These are phyloP conservation scores for Wolfiporia cocos DNA, from an alignment of 1,284 basidiomycete genomes.

Conservation along the genomic window DNA sequence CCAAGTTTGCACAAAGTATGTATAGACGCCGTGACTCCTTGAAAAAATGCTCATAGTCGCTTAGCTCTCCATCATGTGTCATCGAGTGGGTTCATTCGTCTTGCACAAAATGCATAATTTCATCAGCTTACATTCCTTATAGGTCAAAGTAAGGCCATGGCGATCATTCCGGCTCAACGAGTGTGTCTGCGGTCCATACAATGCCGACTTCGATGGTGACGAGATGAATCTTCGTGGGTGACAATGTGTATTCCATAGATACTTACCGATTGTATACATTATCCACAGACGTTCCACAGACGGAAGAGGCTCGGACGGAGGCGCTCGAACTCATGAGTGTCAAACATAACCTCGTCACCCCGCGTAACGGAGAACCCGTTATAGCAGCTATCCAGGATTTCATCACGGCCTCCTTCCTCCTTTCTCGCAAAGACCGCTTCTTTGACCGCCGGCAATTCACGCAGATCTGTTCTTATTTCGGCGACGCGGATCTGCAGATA, in stretches of 20 bases:
- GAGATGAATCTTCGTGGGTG: conserved; percentile 95
- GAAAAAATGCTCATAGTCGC: conserved; percentile 15
- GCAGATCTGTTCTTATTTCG: conserved; percentile 94
- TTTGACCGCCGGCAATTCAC: conserved; percentile 94
- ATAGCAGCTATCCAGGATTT: conserved; percentile 99
- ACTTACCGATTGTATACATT: not conserved
- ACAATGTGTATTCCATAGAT: not conserved
- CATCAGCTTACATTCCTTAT: conserved; percentile 3
- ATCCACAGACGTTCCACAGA: conserved; percentile 88
- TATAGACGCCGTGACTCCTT: not conserved
- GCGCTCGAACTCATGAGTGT: conserved; percentile 98
- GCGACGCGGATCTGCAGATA: conserved; percentile 88
- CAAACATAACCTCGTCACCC: conserved; percentile 96
- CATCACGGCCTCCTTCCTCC: conserved; percentile 95
- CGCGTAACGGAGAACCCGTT: conserved; percentile 96
- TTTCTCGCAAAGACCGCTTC: conserved; percentile 91
- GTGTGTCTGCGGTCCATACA: conserved; percentile 99
- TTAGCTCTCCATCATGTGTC: conserved; percentile 98
- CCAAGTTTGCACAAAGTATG: conserved; percentile 91
- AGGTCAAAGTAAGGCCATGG: conserved; percentile 95
- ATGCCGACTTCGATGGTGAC: conserved; percentile 99
- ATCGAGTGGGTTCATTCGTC: conserved; percentile 55
- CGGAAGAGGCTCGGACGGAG: conserved; percentile 97
- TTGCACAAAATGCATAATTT: not conserved
- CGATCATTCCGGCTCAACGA: conserved; percentile 97